Percentiles rank a stretch among this genome's conserved stretches.
Evolutionary conservation across 2,329 filamentous ascomycete species (phyloP).

Genomic region (Colletotrichum sp.): DNA sequence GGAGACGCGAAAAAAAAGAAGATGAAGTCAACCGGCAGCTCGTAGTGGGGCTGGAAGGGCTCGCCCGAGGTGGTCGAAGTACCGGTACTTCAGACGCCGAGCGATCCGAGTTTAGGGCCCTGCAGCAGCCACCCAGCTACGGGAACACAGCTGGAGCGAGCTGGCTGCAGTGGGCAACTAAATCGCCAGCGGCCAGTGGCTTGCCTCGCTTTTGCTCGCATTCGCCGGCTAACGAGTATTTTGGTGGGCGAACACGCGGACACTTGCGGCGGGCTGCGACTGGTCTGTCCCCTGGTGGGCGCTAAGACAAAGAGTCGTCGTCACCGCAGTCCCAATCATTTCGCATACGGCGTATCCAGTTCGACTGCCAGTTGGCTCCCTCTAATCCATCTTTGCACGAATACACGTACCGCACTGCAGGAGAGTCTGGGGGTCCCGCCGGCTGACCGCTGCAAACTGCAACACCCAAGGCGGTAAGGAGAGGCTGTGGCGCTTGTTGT

Average conservation of each 20-base stretch:
- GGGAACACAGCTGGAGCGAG: not conserved
- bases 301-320: slow-evolving; percentile 12
- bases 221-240: not conserved
- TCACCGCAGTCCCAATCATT: slow-evolving; percentile 11
- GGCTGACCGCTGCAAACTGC: not conserved
- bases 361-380: not conserved
- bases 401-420: not conserved
- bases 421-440: not conserved
- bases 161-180: not conserved
- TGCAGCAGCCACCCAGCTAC: not conserved
- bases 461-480: slow-evolving; percentile 1
- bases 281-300: not conserved
- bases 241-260: slow-evolving; percentile 4
- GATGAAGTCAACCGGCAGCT: not conserved
- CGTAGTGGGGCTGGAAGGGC: not conserved
- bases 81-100: slow-evolving; percentile 4
- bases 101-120: not conserved
- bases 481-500: not conserved
- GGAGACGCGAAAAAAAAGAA: not conserved
- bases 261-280: not conserved
- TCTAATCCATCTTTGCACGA: not conserved
- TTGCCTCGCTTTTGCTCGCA: not conserved
- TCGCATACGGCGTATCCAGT: not conserved
- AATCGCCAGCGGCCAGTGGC: not conserved
- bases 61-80: not conserved